These are phyloP conservation scores for Colletotrichum sp. DNA, from an alignment of 2,329 filamentous ascomycete species.

Conservation along the genomic window DNA sequence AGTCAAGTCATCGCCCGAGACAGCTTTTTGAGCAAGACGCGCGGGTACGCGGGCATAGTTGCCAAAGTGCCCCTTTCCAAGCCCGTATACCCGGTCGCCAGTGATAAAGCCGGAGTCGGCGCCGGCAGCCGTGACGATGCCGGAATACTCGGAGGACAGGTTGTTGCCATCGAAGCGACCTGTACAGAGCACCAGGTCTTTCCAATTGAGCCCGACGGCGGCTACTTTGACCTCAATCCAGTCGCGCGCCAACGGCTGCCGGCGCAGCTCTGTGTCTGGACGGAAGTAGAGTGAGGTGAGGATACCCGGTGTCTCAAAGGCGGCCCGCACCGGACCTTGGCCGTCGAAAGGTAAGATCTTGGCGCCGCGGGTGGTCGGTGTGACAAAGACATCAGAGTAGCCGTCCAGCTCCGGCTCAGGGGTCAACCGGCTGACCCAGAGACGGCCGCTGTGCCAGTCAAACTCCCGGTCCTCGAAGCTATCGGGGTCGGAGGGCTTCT, in stretches of 20 bases:
- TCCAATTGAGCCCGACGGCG: not conserved
- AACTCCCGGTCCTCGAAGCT: not conserved
- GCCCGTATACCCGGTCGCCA: not conserved
- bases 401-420: not conserved
- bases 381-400: not conserved
- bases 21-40: not conserved
- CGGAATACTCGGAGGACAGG: not conserved
- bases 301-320: not conserved
- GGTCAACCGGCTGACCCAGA: not conserved
- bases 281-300: not conserved
- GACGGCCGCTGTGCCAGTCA: not conserved
- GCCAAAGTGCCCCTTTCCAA: not conserved
- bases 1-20: not conserved
- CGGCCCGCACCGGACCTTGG: not conserved
- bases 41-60: not conserved
- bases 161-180: not conserved
- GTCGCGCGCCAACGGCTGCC: not conserved
- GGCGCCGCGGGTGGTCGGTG: not conserved
- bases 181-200: not conserved
- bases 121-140: not conserved
- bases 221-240: not conserved
- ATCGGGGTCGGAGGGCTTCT: not conserved
- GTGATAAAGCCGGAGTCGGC: not conserved
- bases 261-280: not conserved
- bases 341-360: not conserved